phyloP scores from a whole-genome alignment of 1,139 yeast genomes.

The Candida glucosophila region DNA sequence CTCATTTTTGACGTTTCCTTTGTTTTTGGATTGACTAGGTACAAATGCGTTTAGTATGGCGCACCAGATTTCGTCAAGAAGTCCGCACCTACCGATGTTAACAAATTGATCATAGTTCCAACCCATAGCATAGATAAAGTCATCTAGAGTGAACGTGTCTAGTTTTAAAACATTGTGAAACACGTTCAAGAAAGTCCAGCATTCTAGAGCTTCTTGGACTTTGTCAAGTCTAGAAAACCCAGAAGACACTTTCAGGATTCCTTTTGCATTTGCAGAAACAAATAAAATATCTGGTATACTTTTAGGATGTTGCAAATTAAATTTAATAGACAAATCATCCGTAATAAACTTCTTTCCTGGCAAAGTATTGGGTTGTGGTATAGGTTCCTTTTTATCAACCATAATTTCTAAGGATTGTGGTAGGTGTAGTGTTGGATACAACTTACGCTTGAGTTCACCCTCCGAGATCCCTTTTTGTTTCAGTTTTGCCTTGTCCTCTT shows the following conservation, averaged over 20 bases:
- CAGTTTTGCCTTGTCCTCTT: neutral
- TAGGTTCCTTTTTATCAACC: conserved; percentile 10
- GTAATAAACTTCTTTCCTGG: conserved; percentile 33
- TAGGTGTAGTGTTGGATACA: conserved; percentile 28
- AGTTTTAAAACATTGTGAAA: conserved; percentile 56
- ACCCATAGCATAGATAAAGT: conserved; percentile 55
- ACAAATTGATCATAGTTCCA: conserved; percentile 41
- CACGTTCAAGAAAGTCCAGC: conserved; percentile 70
- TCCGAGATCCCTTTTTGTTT: conserved; percentile 1
- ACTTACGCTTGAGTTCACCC: conserved; percentile 10
- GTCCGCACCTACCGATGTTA: conserved; percentile 40
- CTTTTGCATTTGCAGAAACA: conserved; percentile 27
- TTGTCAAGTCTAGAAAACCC: conserved; percentile 8
- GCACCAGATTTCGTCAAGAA: conserved; percentile 69
- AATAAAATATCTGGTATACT: conserved; percentile 20
- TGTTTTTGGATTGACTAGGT: conserved; percentile 25
- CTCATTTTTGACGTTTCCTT: conserved; percentile 12
- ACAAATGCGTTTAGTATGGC: conserved; percentile 42
- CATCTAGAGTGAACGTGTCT: conserved; percentile 76
- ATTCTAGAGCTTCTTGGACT: conserved; percentile 46
- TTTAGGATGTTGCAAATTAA: conserved; percentile 32
- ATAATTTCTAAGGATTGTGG: conserved; percentile 19
- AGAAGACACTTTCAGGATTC: too few species aligned
- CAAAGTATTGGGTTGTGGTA: conserved; percentile 10
- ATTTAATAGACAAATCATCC: conserved; percentile 28